Percentiles rank a stretch among this genome's conserved stretches.
These are phyloP conservation scores for Urtica urens DNA, from an alignment of 306 rosid genomes.

Conservation along the genomic window DNA sequence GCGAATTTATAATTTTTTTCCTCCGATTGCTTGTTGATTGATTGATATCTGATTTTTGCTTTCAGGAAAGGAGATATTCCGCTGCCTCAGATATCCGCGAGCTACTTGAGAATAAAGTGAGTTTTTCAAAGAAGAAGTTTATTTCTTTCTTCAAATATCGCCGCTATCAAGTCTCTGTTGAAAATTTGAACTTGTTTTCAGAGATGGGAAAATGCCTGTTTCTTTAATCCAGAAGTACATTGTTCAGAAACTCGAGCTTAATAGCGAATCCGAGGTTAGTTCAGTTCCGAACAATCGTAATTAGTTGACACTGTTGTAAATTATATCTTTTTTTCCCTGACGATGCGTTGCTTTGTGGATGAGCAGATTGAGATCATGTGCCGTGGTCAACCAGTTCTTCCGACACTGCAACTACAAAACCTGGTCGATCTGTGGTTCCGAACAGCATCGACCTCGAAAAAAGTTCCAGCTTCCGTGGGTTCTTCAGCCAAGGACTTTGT, in stretches of 20 bases:
- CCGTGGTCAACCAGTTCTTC: conserved; percentile 67
- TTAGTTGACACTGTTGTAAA: too few species aligned
- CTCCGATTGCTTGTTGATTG: conserved; percentile 12
- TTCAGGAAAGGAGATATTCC: conserved; percentile 83
- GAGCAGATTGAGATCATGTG: conserved; percentile 76
- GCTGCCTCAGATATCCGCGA: conserved; percentile 80
- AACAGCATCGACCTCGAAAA: conserved; percentile 56
- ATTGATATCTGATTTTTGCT: conserved; percentile 18
- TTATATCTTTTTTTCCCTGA: not conserved
- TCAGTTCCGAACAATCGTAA: conserved; percentile 11
- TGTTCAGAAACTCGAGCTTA: conserved; percentile 74
- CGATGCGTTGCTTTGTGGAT: not conserved
- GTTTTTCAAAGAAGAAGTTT: conserved; percentile 16
- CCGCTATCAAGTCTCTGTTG: conserved; percentile 1
- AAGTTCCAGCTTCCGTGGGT: conserved; percentile 63
- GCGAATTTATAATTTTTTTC: conserved; percentile 10
- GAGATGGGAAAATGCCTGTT: conserved; percentile 85
- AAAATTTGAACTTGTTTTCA: conserved; percentile 18
- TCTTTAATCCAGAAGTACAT: conserved; percentile 85
- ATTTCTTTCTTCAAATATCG: too few species aligned
- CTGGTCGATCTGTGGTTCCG: conserved; percentile 83
- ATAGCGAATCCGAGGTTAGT: conserved; percentile 71
- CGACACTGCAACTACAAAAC: conserved; percentile 54
- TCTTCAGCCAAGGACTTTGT: conserved; percentile 96
- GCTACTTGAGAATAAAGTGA: conserved; percentile 84